These are phyloP conservation scores for Thraustotheca clavata DNA, from an alignment of 352 stramenopile genomes.

Conservation along the genomic window DNA sequence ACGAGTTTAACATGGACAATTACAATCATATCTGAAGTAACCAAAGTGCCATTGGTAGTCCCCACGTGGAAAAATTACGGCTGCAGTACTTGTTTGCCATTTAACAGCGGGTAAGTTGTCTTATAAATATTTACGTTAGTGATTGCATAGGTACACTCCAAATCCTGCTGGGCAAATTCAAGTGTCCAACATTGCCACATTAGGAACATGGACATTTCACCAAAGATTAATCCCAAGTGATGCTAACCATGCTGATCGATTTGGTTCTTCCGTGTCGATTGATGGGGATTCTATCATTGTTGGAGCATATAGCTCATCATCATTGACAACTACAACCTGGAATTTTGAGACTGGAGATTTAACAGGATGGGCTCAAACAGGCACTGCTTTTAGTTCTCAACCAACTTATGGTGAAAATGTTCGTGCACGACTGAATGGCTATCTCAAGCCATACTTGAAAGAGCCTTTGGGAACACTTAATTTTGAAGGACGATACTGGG, in stretches of 20 bases:
- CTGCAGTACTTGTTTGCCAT: conserved; percentile 54
- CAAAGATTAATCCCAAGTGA: conserved; percentile 48
- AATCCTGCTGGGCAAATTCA: conserved; percentile 51
- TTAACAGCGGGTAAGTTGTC: conserved; percentile 46
- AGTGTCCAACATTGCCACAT: conserved; percentile 34
- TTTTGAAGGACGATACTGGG: conserved; percentile 88
- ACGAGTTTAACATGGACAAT: conserved; percentile 74
- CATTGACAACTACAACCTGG: conserved; percentile 88
- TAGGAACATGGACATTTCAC: conserved; percentile 63
- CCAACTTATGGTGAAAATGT: conserved; percentile 94
- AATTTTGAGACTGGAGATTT: conserved; percentile 96
- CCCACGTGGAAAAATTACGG: conserved; percentile 53
- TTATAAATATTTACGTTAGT: neutral
- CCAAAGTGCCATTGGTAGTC: conserved; percentile 45
- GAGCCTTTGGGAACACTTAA: conserved; percentile 12
- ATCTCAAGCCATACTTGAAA: conserved; percentile 30
- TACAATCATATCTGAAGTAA: conserved; percentile 73
- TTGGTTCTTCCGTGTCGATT: conserved; percentile 63
- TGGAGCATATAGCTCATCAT: conserved; percentile 51
- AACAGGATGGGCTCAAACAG: conserved; percentile 88
- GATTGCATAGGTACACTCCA: conserved; percentile 22
- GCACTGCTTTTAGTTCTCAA: conserved; percentile 89
- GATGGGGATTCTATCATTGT: conserved; percentile 72
- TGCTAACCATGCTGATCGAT: conserved; percentile 61
- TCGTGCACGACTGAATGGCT: conserved; percentile 69